phyloP scores from a whole-genome alignment of 768 basidiomycete genomes.

The Kwoniella dendrophila region DNA sequence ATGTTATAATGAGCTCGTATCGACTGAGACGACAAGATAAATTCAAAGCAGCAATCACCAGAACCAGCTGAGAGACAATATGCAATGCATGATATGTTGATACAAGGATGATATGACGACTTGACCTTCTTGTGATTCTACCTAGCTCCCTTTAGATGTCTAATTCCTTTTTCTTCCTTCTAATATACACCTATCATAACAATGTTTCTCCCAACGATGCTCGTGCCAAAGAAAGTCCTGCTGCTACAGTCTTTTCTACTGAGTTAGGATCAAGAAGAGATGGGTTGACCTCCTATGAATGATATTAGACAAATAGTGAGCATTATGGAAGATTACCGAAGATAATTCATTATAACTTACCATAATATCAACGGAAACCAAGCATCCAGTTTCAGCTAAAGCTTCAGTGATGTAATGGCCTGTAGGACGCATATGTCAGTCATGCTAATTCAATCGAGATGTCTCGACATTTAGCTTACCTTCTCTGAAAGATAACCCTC shows the following conservation, averaged over 20 bases:
- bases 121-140: too few species aligned
- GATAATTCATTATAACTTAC: conserved; percentile 58
- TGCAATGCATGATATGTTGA: too few species aligned
- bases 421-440: conserved; percentile 6
- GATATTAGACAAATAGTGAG: neutral
- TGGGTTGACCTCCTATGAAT: conserved; percentile 88
- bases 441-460: neutral
- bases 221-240: conserved; percentile 54
- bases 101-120: too few species aligned
- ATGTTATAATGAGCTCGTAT: too few species aligned
- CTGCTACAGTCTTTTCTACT: conserved; percentile 80
- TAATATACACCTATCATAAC: conserved; percentile 28
- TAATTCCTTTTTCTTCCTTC: too few species aligned
- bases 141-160: too few species aligned
- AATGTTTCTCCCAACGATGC: conserved; percentile 56
- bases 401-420: conserved; percentile 91
- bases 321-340: neutral
- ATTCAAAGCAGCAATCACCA: too few species aligned
- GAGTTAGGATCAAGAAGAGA: conserved; percentile 73
- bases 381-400: conserved; percentile 84
- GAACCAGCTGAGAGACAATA: too few species aligned
- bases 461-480: conserved; percentile 58
- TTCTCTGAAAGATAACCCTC: conserved; percentile 93
- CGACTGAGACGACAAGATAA: too few species aligned
- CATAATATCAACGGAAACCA: conserved; percentile 94